Base-by-base conservation (phyloP, 1,139 yeast genomes). In the Scheffersomyces quercinus region DNA sequence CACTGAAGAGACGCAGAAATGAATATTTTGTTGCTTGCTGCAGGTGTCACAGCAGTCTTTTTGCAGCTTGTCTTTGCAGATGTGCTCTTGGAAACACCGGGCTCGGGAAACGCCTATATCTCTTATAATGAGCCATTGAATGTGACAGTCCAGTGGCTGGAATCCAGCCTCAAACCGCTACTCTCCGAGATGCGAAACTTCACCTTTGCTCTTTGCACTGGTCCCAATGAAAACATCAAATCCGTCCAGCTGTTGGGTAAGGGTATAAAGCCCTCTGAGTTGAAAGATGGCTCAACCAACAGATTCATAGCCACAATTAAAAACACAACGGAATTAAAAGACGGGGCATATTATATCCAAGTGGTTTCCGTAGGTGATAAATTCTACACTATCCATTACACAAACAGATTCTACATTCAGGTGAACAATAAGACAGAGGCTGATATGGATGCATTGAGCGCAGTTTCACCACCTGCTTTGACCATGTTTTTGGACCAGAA, bases 131-230 rank as follows among this genome's bases (percentile, higher is more conserved):
- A 31, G 20, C 11, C 24, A 4, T 20, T 31, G 6, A n/a, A 31
- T 10, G n/a, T 31, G 2, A 11, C 35, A n/a, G 35, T 31, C 24
- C 11, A 14, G 7, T 31, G 35, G 35, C 20, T 31, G n/a, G 35
- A 31, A n/a, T 31, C 35, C 3, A 20, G 35, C 10, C 2, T 14
- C 11, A 11, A 31, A 8, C 35, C 35, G 5, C n/a, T 31, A 12
- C 35, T 31, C n/a, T 20, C 35, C n/a, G 24, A 31, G 20, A 14
- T 45, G 3, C n/a, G 14, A n/a, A 45, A 42, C 35, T 45, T 39
- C 28, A 39, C 48, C 2, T 35, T 45, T 14, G 39, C 38, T 4
- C 41, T 45, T 7, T 45, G 48, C 28, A 42, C 31, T 14, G 48
- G 48, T 6, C 29, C 40, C 10, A 39, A 32, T 6, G 34, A 36